phyloP scores from a whole-genome alignment of 2,329 filamentous ascomycete species.

The Pestalotiopsis sp. region DNA sequence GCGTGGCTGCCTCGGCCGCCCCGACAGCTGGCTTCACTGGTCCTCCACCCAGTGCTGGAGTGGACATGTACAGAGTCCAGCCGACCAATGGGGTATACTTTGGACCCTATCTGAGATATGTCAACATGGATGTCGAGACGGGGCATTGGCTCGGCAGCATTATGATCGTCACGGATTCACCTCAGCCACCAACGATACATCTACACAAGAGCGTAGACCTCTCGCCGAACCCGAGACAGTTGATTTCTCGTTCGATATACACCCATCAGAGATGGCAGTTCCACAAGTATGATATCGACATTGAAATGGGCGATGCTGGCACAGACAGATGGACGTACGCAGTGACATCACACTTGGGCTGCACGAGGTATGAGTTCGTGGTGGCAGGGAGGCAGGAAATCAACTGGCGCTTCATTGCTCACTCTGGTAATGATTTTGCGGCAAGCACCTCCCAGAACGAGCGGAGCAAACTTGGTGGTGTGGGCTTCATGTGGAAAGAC shows the following conservation, averaged over 20 bases:
- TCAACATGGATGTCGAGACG: constrained; percentile 94
- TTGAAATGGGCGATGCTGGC: constrained; percentile 83
- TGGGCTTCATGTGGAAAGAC: constrained; percentile 98
- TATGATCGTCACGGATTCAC: constrained; percentile 86
- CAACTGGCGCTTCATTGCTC: constrained; percentile 93
- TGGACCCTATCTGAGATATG: constrained; percentile 91
- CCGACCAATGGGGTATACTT: constrained; percentile 98
- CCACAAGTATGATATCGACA: constrained; percentile 89
- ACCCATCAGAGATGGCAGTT: constrained; percentile 95
- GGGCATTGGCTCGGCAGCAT: constrained; percentile 94
- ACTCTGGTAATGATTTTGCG: constrained; percentile 95
- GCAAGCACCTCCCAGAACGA: constrained; percentile 86
- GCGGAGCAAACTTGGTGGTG: constrained; percentile 80
- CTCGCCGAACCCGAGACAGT: constrained; percentile 87
- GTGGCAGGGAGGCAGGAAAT: constrained; percentile 89
- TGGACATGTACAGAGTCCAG: constrained; percentile 91
- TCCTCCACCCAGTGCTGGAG: constrained; percentile 84
- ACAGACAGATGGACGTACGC: constrained; percentile 96
- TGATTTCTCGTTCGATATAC: constrained; percentile 80
- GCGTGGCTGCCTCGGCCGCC: constrained; percentile 72
- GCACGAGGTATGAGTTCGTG: constrained; percentile 97
- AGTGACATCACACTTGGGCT: constrained; percentile 93
- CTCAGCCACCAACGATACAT: constrained; percentile 94
- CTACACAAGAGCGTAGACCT: constrained; percentile 89
- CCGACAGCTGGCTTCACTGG: constrained; percentile 86